Evolutionary conservation across 352 stramenopile genomes (phyloP).

Genomic region (Phytophthora agathidicida): DNA sequence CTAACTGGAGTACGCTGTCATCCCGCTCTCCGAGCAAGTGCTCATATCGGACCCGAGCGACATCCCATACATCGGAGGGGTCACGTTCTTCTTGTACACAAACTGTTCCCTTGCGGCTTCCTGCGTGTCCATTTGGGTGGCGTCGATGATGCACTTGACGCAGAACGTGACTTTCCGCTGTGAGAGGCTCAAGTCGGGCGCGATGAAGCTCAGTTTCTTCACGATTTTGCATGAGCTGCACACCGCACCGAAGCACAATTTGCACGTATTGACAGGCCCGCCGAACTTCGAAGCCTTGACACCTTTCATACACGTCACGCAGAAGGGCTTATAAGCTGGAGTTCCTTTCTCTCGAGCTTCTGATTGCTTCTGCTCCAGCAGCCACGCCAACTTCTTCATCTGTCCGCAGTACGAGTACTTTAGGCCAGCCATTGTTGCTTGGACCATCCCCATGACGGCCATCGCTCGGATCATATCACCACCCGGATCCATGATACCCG

Average conservation of each 20-base stretch:
- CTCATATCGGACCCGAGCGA: constrained; percentile 18
- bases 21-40: constrained; percentile 21
- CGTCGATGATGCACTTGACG: constrained; percentile 23
- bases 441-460: constrained; percentile 23
- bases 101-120: constrained; percentile 29
- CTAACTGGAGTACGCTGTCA: constrained; percentile 2
- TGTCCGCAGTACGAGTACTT: constrained; percentile 41
- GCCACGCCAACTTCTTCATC: constrained; percentile 39
- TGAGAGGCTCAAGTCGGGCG: constrained; percentile 14
- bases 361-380: constrained; percentile 21
- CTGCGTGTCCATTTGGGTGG: constrained; percentile 22
- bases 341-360: constrained; percentile 7
- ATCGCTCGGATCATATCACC: constrained; percentile 32
- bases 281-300: constrained; percentile 12
- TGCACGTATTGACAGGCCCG: constrained; percentile 17
- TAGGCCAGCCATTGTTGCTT: constrained; percentile 24
- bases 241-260: constrained; percentile 28
- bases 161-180: constrained; percentile 33
- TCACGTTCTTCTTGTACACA: constrained; percentile 17
- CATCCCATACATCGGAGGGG: constrained; percentile 1
- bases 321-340: constrained; percentile 12
- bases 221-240: constrained; percentile 27
- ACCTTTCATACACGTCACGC: constrained; percentile 29
- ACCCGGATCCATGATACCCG: constrained; percentile 27
- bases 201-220: constrained; percentile 36